Evolutionary conservation across 164 flowering plant species (phyloP).

Genomic region (Magnolia sinica): DNA sequence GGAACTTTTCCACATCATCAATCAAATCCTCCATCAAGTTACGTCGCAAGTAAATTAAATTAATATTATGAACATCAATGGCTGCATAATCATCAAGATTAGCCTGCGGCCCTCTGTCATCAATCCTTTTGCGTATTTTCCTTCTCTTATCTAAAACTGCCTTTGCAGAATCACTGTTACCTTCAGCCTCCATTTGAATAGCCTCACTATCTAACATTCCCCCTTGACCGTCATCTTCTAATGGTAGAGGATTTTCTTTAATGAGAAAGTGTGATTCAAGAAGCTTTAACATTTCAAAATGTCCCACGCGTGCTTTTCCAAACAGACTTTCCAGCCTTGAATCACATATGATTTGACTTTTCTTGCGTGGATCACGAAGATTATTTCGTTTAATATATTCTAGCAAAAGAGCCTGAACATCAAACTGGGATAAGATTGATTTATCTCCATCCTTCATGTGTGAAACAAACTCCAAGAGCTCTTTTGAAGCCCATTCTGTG

Average conservation of each 20-base stretch:
- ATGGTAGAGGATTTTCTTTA: conserved; percentile 43
- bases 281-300: conserved; percentile 96
- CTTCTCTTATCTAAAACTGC: conserved; percentile 53
- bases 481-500: conserved; percentile 85
- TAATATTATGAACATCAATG: conserved; percentile 83
- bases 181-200: conserved; percentile 56
- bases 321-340: conserved; percentile 69
- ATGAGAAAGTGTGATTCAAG: conserved; percentile 79
- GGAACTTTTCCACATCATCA: conserved; percentile 64
- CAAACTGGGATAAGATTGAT: conserved; percentile 69
- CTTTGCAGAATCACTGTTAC: conserved; percentile 40
- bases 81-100: conserved; percentile 93
- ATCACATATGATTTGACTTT: conserved; percentile 89
- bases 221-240: conserved; percentile 54
- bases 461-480: conserved; percentile 84
- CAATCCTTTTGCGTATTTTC: conserved; percentile 59
- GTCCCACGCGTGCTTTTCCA: conserved; percentile 84
- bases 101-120: conserved; percentile 48
- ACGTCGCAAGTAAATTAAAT: conserved; percentile 73
- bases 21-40: conserved; percentile 75
- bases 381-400: conserved; percentile 79
- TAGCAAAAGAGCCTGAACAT: conserved; percentile 78
- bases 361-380: conserved; percentile 85
- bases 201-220: conserved; percentile 60
- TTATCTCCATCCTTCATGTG: conserved; percentile 82